Base-by-base conservation (phyloP, 352 stramenopile species). In the Phytophthora tubulina region DNA sequence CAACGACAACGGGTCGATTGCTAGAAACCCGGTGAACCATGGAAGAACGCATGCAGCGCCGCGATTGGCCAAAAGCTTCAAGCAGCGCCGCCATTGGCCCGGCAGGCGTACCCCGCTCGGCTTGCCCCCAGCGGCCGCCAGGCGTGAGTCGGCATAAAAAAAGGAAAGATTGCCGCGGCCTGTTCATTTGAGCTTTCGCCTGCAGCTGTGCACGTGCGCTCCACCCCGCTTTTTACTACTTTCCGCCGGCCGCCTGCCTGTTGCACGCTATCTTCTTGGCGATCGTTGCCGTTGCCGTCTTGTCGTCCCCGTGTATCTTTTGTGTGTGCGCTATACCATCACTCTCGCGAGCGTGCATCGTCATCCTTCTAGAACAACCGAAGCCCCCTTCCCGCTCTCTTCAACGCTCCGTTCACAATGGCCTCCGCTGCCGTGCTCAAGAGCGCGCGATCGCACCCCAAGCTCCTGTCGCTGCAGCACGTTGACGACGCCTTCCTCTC, bases 121-220 rank as follows among this genome's bases (percentile, higher is more conserved):
- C 55, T 33, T 33, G 46, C n/a, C 21, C 38, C 6, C 31, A 38
- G 57, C 13, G 45, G 48, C 48, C 60, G 30, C 38, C 13, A 45
- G 21, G 21, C 21, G 21, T 39, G 50, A 64, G 46, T 58, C 51
- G 44, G 49, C 33, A 57, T 50, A 63, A 72, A 72, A 75, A 75
- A 80, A 76, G 63, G 73, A 78, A 75, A 80, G 64, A 75, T 78
- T 78, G 63, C 35, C 32, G 31, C 36, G 30, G 54, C 50, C 68
- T 75, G 75, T 66, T 88, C 85, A 92, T 92, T 92, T 86, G 76
- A 82, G 82, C 69, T 86, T 92, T 91, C 63, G 53, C 81, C 68
- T 68, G 75, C 44, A 70, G 78, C 80, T 69, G 76, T 67, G 73
- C 81, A 88, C 70, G 65, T 81, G 64, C 51, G 50, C 70, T 74